Conservation (phyloP, 1,284 basidiomycete genomes). For the Cystobasidiaceae sp. region DNA sequence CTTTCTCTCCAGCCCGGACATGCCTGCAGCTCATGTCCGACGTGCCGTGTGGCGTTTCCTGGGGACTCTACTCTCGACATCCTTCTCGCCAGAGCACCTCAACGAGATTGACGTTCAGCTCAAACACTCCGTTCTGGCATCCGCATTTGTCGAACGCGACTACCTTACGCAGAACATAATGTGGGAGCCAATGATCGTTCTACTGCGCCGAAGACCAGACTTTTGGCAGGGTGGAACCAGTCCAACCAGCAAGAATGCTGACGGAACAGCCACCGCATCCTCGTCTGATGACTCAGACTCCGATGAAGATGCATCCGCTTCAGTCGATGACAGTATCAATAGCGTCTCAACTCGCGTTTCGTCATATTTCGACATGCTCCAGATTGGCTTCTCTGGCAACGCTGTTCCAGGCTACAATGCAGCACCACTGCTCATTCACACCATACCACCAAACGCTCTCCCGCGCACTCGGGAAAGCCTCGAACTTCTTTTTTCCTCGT, state of each 20-base stretch:
- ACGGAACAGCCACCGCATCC: background rate
- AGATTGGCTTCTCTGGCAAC: constrained; percentile 67
- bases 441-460: constrained; percentile 57
- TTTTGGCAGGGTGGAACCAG: constrained; percentile 44
- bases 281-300: constrained; percentile 1
- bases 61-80: background rate
- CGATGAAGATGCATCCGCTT: constrained; percentile 31
- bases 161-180: constrained; percentile 37
- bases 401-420: constrained; percentile 69
- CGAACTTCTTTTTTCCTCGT: constrained; percentile 59
- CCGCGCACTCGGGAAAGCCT: constrained; percentile 46
- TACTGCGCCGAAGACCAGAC: constrained; percentile 40
- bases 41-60: constrained; percentile 4
- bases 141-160: constrained; percentile 44
- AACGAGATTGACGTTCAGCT: constrained; percentile 4
- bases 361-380: constrained; percentile 64
- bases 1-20: background rate
- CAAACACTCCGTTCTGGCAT: constrained; percentile 37
- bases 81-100: background rate
- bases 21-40: constrained; percentile 5
- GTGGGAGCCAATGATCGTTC: constrained; percentile 40
- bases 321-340: constrained; percentile 29
- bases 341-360: constrained; percentile 32
- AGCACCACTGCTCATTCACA: constrained; percentile 69
- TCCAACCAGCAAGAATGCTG: constrained; percentile 9